These are phyloP conservation scores for Tylopilus microsporus DNA, from an alignment of 1,284 basidiomycete species.

Conservation along the genomic window DNA sequence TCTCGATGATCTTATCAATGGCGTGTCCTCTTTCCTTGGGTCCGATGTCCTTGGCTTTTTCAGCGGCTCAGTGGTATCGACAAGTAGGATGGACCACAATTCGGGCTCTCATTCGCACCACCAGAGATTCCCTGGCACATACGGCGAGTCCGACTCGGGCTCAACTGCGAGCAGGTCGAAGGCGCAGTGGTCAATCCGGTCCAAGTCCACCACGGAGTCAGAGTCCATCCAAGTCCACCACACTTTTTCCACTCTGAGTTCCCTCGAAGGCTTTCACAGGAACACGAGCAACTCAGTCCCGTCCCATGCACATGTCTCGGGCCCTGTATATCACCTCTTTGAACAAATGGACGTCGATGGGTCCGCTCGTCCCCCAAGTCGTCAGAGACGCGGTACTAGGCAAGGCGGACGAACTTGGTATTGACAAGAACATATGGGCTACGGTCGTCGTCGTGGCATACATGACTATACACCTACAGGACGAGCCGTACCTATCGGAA, in stretches of 20 bases:
- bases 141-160: slow-evolving; percentile 5
- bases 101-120: slow-evolving; percentile 4
- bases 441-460: slow-evolving; percentile 41
- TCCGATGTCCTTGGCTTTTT: slow-evolving; percentile 18
- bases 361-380: slow-evolving; percentile 32
- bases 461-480: slow-evolving; percentile 30
- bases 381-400: slow-evolving; percentile 27
- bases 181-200: background rate
- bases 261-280: slow-evolving; percentile 33
- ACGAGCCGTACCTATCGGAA: slow-evolving; percentile 35
- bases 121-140: slow-evolving; percentile 16
- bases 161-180: slow-evolving; percentile 3
- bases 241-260: slow-evolving; percentile 48
- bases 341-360: slow-evolving; percentile 44
- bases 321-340: slow-evolving; percentile 33
- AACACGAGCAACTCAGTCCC: slow-evolving; percentile 8
- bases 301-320: background rate
- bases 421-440: slow-evolving; percentile 36
- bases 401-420: slow-evolving; percentile 23
- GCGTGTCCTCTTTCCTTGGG: slow-evolving; percentile 14
- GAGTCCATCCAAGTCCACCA: slow-evolving; percentile 27
- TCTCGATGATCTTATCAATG: slow-evolving; percentile 18
- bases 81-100: background rate
- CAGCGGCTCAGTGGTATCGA: background rate
- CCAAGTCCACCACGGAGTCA: slow-evolving; percentile 1